Base-by-base conservation (phyloP, 257 asterid genomes). In the Coffea eugenioides region DNA sequence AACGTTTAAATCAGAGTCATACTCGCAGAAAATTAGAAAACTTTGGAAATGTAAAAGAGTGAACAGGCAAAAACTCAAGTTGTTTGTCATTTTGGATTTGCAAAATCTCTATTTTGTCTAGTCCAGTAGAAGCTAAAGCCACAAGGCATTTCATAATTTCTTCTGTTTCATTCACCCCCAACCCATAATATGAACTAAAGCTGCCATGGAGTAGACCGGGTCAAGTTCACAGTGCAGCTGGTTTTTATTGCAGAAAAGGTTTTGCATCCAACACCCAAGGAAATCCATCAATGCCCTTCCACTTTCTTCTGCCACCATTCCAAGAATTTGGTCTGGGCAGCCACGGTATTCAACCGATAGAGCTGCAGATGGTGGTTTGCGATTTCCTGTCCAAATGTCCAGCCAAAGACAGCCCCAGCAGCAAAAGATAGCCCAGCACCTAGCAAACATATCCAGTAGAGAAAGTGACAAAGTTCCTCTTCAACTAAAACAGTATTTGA, bases 281-380 rank as follows among this genome's bases (percentile, higher is more conserved):
- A 71, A 82, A 66, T 23, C 49, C 73, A 83, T 59, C 79, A 76
- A 14, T 77, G 78, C n/a, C 77, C 85, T 84, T 82, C 88, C 49
- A 88, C 88, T 84, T 87, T 93, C 83, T 89, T 91, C 89, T 93
- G 94, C 92, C 96, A 83, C 99, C 99, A 95, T 83, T 95, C 97
- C 77, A 82, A 84, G 90, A 93, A 95, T 77, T 92, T 95, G 74
- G 91, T 86, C 89, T 95, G 98, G 39, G 99, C 88, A 69, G 93
- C 85, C 87, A 91, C 82, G 1, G 99, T 87, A 71, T 93, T 93
- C 82, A 86, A 57, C 90, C 92, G 83, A 75, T 92, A 92, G 25
- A 95, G 85, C 88, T 92, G 97, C 87, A 91, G 89, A 83, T 85
- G 88, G 88, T 95, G 99, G 85, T 89, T 93, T 25, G 91, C 98